Base-by-base conservation (phyloP, 192 early-diverging fungal species). In the Radiomyces spectabilis region DNA sequence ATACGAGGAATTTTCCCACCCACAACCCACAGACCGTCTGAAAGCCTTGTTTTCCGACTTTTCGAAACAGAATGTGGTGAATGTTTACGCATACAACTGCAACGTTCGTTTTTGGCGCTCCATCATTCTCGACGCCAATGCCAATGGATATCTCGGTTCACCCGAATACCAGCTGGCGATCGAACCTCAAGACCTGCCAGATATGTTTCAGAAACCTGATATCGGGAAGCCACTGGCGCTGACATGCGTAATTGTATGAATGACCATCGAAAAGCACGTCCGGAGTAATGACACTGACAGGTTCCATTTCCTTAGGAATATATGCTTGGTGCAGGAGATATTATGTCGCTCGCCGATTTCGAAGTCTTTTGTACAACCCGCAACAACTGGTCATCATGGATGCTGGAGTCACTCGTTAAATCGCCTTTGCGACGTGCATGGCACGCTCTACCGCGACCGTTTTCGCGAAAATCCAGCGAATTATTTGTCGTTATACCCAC, bases 401-500 rank as follows among this genome's bases (percentile, higher is more conserved):
- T n/a, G n/a, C n/a, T n/a, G n/a, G n/a, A 30, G 5, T 31, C 9
- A 25, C 24, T 15, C 13, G 25, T 27, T 15, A 48, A 15, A 27
- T 7, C 12, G 4, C 46, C 8, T 48, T 7, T 31, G 30, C 24
- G 29, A 29, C 16, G 29, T 48, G 8, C 7, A 29, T 15, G 24
- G 12, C 24, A 25, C 46, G 15, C 25, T 48, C 21, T 4, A 22
- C 3, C 15, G 3, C 9, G 1, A 29, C 24, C 5, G 5, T 48
- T 13, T 9, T 29, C 21, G 16, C 30, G 5, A 13, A 29, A 5
- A 9, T 48, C 33, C 5, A 35, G 5, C 33, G 6, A 8, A 35
- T 35, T 35, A 51, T 71, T 50, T 13, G 55, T 44, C 25, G 19
- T 62, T 25, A 31, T 47, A 19, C 44, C 34, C 13, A 46, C 46